Conservation (phyloP, 2,329 filamentous ascomycete species). For the Fusarium haematococcum region DNA sequence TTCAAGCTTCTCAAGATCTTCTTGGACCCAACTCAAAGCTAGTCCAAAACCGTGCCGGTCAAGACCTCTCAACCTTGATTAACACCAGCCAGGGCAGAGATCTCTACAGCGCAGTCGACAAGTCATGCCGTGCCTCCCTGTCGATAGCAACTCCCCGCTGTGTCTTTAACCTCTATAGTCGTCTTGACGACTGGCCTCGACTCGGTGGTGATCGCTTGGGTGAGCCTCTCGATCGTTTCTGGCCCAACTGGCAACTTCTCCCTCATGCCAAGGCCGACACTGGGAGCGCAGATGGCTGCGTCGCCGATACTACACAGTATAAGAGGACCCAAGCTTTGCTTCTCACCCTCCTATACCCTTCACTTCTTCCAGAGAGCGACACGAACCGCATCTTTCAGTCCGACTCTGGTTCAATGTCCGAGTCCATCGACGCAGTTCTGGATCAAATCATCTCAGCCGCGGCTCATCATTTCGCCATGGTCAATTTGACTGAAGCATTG, state of each 20-base stretch:
- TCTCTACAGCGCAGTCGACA: not conserved
- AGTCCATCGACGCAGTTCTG: not conserved
- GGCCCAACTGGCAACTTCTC: not conserved
- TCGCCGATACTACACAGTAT: not conserved
- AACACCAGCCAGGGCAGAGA: not conserved
- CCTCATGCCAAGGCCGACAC: not conserved
- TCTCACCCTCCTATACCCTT: not conserved
- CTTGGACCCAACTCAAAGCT: not conserved
- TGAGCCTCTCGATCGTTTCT: not conserved
- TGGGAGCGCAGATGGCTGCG: not conserved
- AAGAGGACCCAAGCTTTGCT: not conserved
- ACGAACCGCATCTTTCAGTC: not conserved
- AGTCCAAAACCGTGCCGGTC: not conserved
- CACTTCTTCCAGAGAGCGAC: not conserved
- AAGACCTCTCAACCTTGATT: not conserved
- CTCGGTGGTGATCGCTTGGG: not conserved
- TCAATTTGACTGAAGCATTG: not conserved
- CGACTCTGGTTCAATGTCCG: not conserved
- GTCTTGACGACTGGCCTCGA: conserved; percentile 7
- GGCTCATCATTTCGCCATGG: not conserved
- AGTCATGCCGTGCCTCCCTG: not conserved
- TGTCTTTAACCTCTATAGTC: not conserved
- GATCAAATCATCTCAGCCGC: not conserved
- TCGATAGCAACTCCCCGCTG: not conserved
- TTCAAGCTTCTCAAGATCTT: not conserved